A percentile compares a stretch with the other conserved stretches of the same genome.
Evolutionary conservation across 2,329 filamentous ascomycete genomes (phyloP).

Genomic region (Aureobasidium namibiae): DNA sequence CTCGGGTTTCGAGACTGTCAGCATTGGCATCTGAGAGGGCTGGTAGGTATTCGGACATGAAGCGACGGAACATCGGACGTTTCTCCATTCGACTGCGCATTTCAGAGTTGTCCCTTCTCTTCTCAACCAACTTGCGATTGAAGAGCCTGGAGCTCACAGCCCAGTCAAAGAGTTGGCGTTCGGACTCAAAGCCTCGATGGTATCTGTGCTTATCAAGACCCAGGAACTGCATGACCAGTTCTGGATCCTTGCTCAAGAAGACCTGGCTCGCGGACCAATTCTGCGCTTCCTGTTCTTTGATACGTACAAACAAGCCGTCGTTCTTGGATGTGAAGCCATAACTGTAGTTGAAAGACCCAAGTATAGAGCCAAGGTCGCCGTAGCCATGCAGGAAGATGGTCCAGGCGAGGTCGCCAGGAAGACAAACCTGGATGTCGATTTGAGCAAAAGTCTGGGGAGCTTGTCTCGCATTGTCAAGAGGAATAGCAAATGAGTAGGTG

Average conservation of each 20-base stretch:
- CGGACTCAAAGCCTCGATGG: conserved; percentile 46
- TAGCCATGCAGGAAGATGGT: conserved; percentile 60
- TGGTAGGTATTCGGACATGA: conserved; percentile 58
- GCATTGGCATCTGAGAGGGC: conserved; percentile 3
- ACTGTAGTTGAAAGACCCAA: conserved; percentile 51
- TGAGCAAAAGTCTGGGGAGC: conserved; percentile 43
- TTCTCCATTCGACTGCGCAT: conserved; percentile 49
- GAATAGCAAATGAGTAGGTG: conserved; percentile 31
- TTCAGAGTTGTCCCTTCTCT: conserved; percentile 33
- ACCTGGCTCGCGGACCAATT: conserved; percentile 49
- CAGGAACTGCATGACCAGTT: conserved; percentile 52
- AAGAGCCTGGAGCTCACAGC: conserved; percentile 52
- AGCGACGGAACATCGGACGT: conserved; percentile 51
- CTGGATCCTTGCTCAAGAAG: conserved; percentile 51
- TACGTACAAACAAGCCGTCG: conserved; percentile 54
- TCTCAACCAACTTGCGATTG: conserved; percentile 30
- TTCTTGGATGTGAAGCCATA: conserved; percentile 61
- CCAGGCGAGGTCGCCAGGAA: conserved; percentile 46
- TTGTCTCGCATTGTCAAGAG: conserved; percentile 42
- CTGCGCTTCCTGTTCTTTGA: conserved; percentile 57
- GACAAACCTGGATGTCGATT: conserved; percentile 57
- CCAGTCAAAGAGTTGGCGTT: conserved; percentile 56
- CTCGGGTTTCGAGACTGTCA: conserved; percentile 28
- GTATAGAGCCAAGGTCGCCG: conserved; percentile 60
- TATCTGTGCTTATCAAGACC: conserved; percentile 48